These are phyloP conservation scores for Coelastrella sp. DNA, from an alignment of 139 green algal species.

Conservation along the genomic window DNA sequence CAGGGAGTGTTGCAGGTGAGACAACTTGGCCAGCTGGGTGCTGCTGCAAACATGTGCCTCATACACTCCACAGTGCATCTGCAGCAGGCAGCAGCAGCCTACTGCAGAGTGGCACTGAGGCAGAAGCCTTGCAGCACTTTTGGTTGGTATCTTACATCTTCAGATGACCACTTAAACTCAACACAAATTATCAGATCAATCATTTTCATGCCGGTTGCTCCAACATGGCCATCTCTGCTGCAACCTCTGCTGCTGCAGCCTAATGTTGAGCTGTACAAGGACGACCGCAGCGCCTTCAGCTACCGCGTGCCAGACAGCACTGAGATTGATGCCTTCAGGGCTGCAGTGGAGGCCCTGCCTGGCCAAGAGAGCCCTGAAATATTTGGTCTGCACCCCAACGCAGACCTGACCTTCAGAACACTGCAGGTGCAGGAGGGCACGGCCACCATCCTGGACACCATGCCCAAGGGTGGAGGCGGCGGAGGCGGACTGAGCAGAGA, in stretches of 20 bases:
- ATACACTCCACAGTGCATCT: background rate
- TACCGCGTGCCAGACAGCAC: slow-evolving; percentile 83
- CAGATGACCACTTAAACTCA: too few species aligned
- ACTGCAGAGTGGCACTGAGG: too few species aligned
- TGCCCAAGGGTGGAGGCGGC: slow-evolving; percentile 83
- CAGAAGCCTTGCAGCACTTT: background rate
- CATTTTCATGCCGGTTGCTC: too few species aligned
- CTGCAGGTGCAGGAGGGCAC: slow-evolving; percentile 85
- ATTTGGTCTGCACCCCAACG: slow-evolving; percentile 95
- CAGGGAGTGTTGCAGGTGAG: slow-evolving; percentile 45
- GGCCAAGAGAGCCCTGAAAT: slow-evolving; percentile 89
- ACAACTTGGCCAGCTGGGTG: background rate
- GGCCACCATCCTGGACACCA: slow-evolving; percentile 88
- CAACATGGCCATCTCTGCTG: background rate
- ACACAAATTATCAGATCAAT: too few species aligned
- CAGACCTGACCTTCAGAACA: slow-evolving; percentile 94
- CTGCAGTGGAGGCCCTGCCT: slow-evolving; percentile 87
- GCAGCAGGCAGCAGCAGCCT: background rate
- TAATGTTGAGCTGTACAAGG: slow-evolving; percentile 72
- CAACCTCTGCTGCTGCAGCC: slow-evolving; percentile 22
- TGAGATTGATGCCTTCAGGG: slow-evolving; percentile 87
- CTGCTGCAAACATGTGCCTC: background rate
- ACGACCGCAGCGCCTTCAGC: slow-evolving; percentile 69
- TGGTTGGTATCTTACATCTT: background rate
- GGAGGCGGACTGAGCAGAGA: slow-evolving; percentile 81